phyloP scores from a whole-genome alignment of 2,329 filamentous ascomycete genomes.

The Arthrobotrys entomopaga region DNA sequence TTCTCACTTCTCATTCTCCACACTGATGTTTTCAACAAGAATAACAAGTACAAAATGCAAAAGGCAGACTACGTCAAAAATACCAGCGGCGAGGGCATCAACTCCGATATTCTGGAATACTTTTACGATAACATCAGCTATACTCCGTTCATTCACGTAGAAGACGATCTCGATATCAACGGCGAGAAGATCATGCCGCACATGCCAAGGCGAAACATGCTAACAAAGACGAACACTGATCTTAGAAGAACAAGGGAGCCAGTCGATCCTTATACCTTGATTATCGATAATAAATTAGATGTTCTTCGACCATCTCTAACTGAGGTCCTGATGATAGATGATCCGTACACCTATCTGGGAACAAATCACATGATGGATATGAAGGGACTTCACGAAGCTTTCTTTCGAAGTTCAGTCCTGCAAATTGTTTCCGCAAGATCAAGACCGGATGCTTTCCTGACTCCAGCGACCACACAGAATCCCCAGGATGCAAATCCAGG shows the following conservation, averaged over 20 bases:
- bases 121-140: slow-evolving; percentile 99
- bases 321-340: slow-evolving; percentile 91
- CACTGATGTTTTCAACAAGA: slow-evolving; percentile 99
- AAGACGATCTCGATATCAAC: slow-evolving; percentile 85
- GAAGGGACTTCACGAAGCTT: slow-evolving; percentile 83
- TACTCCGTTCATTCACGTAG: slow-evolving; percentile 96
- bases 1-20: slow-evolving; percentile 97
- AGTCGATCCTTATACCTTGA: slow-evolving; percentile 92
- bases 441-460: slow-evolving; percentile 93
- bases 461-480: slow-evolving; percentile 83
- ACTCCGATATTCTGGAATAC: slow-evolving; percentile 90
- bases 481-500: slow-evolving; percentile 88
- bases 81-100: slow-evolving; percentile 88
- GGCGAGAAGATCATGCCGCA: slow-evolving; percentile 76
- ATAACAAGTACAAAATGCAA: slow-evolving; percentile 99
- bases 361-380: slow-evolving; percentile 80
- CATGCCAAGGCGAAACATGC: slow-evolving; percentile 70
- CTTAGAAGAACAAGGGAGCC: slow-evolving; percentile 73
- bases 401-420: slow-evolving; percentile 88
- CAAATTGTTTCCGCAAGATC: slow-evolving; percentile 96
- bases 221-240: slow-evolving; percentile 57
- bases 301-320: slow-evolving; percentile 83
- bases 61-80: slow-evolving; percentile 95
- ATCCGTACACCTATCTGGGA: slow-evolving; percentile 88
- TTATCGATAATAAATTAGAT: slow-evolving; percentile 88